Evolutionary conservation across 345 rosid species (phyloP).

Genomic region (Mallotus nudiflorus): DNA sequence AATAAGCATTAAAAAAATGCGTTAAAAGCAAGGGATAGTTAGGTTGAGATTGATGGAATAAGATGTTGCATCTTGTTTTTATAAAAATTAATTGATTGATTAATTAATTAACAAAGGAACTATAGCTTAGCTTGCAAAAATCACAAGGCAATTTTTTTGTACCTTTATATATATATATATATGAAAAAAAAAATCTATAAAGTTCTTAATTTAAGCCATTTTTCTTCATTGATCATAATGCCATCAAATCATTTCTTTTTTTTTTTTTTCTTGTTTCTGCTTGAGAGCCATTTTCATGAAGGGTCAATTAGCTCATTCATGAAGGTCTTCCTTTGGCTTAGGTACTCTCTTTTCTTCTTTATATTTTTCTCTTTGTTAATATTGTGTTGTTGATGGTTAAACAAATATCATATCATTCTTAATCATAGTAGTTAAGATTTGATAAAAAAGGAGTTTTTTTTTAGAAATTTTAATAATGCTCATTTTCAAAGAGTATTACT

Average conservation of each 20-base stretch:
- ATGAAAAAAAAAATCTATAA: too few relatives aligned
- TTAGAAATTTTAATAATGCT: too few relatives aligned
- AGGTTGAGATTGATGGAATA: constrained; percentile 28
- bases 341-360: constrained; percentile 3
- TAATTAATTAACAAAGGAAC: constrained; percentile 19
- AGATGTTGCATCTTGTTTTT: constrained; percentile 42
- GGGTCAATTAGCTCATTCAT: constrained; percentile 31
- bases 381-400: too few relatives aligned
- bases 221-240: neutral
- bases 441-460: neutral
- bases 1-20: constrained; percentile 19
- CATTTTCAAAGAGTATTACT: too few relatives aligned
- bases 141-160: constrained; percentile 27
- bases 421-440: too few relatives aligned
- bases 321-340: neutral
- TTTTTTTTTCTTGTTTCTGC: constrained; percentile 12
- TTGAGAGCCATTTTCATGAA: constrained; percentile 34
- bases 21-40: constrained; percentile 43
- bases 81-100: neutral
- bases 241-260: constrained; percentile 15
- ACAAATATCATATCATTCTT: too few relatives aligned
- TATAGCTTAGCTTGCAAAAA: constrained; percentile 49
- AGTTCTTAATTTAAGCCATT: neutral
- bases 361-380: too few relatives aligned
- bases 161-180: neutral